These are phyloP conservation scores for Nannochloropsis salina DNA, from an alignment of 108 stramenopile species.

Conservation along the genomic window DNA sequence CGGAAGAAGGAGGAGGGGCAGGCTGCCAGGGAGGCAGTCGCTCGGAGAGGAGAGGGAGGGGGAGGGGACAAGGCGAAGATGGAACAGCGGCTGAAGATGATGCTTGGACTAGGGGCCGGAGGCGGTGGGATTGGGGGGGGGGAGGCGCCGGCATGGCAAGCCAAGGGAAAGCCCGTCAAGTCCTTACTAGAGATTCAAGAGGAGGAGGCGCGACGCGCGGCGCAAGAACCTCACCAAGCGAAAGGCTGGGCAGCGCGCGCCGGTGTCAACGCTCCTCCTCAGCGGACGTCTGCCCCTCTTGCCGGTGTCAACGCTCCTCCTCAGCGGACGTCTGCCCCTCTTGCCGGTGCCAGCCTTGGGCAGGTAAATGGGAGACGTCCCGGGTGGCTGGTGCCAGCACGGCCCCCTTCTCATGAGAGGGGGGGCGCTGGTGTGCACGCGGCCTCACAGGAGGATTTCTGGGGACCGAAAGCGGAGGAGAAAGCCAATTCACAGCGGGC, in stretches of 20 bases:
- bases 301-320: background rate
- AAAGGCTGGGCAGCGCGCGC: background rate
- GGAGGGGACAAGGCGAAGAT: slow-evolving; percentile 59
- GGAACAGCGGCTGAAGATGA: slow-evolving; percentile 71
- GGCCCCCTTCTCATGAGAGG: too few species aligned
- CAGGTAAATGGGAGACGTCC: too few species aligned
- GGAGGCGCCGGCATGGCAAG: background rate
- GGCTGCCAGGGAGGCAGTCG: background rate
- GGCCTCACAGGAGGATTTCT: background rate
- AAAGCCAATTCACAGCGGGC: background rate
- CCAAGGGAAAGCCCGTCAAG: background rate
- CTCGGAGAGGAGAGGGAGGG: slow-evolving; percentile 25
- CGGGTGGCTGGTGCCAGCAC: too few species aligned
- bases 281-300: too few species aligned
- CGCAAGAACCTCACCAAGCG: background rate
- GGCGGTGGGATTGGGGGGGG: slow-evolving; percentile 33
- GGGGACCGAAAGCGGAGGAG: background rate
- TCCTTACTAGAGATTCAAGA: background rate
- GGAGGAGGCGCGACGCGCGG: background rate
- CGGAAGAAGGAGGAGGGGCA: background rate
- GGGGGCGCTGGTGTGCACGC: background rate
- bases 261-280: background rate
- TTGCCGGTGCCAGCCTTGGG: too few species aligned
- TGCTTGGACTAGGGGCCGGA: slow-evolving; percentile 66
- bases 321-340: background rate